Evolutionary conservation across 2,329 filamentous ascomycete genomes (phyloP).

Genomic region (Paraphoma chrysanthemicola): DNA sequence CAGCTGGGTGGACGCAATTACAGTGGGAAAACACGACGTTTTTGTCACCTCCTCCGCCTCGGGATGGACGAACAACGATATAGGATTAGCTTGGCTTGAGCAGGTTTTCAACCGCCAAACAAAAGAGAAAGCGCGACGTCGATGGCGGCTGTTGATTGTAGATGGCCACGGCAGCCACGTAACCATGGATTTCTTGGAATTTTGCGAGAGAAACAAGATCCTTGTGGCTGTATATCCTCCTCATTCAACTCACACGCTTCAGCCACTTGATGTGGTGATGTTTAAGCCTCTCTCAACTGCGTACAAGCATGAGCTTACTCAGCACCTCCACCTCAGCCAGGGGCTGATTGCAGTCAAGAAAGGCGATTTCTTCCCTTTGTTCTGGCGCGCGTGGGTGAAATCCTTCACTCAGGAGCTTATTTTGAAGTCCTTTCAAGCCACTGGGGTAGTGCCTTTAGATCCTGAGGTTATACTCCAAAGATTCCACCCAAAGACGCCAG

Average conservation of each 20-base stretch:
- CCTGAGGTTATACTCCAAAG: too few species aligned
- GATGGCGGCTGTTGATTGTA: not conserved
- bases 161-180: conserved; percentile 3
- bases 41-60: not conserved
- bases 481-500: too few species aligned
- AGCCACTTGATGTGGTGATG: conserved; percentile 4
- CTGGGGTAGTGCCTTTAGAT: too few species aligned
- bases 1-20: not conserved
- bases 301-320: not conserved
- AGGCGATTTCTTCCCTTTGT: not conserved
- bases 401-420: too few species aligned
- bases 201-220: conserved; percentile 4
- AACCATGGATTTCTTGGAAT: conserved; percentile 11
- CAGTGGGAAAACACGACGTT: not conserved
- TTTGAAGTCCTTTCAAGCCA: too few species aligned
- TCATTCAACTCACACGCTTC: conserved; percentile 12
- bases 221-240: too few species aligned
- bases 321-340: not conserved
- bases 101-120: too few species aligned
- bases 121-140: not conserved
- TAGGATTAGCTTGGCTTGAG: not conserved
- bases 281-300: not conserved
- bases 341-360: not conserved
- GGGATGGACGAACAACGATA: not conserved
- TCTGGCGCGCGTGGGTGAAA: conserved; percentile 35